Conservation (phyloP, 352 stramenopile genomes). For the Aphanomyces cochlioides region DNA sequence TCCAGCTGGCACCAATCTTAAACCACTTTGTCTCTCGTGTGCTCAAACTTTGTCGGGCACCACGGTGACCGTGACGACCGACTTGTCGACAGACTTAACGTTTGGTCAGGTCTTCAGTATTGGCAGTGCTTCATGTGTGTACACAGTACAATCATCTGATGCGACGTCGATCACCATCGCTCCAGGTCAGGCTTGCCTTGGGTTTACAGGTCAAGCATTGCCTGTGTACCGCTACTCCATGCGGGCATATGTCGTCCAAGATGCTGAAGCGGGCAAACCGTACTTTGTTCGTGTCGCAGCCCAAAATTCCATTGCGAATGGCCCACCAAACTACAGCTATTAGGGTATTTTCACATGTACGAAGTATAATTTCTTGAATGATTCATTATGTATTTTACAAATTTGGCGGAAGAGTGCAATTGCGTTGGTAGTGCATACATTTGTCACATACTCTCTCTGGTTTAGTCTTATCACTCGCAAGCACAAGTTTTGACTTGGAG, state of each 20-base stretch:
- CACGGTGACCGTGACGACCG: constrained; percentile 44
- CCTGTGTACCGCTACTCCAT: constrained; percentile 26
- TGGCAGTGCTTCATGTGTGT: constrained; percentile 14
- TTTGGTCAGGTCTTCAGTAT: constrained; percentile 44
- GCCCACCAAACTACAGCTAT: constrained; percentile 34
- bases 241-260: constrained; percentile 19
- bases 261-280: constrained; percentile 38
- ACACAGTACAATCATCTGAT: constrained; percentile 1
- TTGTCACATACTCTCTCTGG: constrained; percentile 23
- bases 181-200: not conserved
- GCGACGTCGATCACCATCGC: constrained; percentile 14
- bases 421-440: constrained; percentile 17
- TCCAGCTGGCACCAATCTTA: constrained; percentile 39
- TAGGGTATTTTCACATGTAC: not conserved
- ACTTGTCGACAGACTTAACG: constrained; percentile 33
- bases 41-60: constrained; percentile 49
- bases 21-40: constrained; percentile 51
- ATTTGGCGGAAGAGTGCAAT: constrained; percentile 6
- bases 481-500: constrained; percentile 37
- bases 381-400: not conserved
- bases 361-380: no score
- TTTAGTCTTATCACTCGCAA: not conserved
- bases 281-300: constrained; percentile 69
- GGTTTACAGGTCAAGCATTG: constrained; percentile 27
- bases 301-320: constrained; percentile 53